Conservation (phyloP, 108 stramenopile species). For the Cyclotella atomus region DNA sequence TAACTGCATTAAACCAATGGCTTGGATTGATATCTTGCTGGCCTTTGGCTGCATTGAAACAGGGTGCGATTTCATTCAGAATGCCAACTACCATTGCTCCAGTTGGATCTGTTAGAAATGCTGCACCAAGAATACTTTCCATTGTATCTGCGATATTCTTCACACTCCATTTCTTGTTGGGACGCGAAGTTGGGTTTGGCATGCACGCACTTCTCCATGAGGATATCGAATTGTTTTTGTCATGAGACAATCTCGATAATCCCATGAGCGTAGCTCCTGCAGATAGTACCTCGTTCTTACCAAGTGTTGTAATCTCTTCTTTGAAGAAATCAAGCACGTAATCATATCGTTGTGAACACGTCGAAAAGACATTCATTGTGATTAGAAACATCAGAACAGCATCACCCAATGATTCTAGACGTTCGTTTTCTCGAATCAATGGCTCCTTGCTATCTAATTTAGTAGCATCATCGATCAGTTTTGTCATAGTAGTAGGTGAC, state of each 20-base stretch:
- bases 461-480: slow-evolving; percentile 41
- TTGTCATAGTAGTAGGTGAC: slow-evolving; percentile 1
- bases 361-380: slow-evolving; percentile 52
- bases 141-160: slow-evolving; percentile 51
- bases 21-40: background rate
- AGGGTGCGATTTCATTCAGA: slow-evolving; percentile 42
- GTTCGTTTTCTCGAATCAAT: slow-evolving; percentile 36
- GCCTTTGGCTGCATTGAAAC: slow-evolving; percentile 15
- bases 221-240: slow-evolving; percentile 5
- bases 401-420: slow-evolving; percentile 72
- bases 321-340: slow-evolving; percentile 32
- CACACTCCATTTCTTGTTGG: background rate
- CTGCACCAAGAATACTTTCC: slow-evolving; percentile 60
- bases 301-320: slow-evolving; percentile 8
- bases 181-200: background rate
- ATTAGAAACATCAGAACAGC: slow-evolving; percentile 52
- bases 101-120: slow-evolving; percentile 32
- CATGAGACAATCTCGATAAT: slow-evolving; percentile 19
- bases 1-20: slow-evolving; percentile 27
- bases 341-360: slow-evolving; percentile 4
- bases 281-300: slow-evolving; percentile 40
- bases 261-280: slow-evolving; percentile 48
- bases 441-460: background rate
- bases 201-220: slow-evolving; percentile 17
- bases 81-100: slow-evolving; percentile 31